Conservation (phyloP, 345 rosid species). For the Ailanthus altissimus region DNA sequence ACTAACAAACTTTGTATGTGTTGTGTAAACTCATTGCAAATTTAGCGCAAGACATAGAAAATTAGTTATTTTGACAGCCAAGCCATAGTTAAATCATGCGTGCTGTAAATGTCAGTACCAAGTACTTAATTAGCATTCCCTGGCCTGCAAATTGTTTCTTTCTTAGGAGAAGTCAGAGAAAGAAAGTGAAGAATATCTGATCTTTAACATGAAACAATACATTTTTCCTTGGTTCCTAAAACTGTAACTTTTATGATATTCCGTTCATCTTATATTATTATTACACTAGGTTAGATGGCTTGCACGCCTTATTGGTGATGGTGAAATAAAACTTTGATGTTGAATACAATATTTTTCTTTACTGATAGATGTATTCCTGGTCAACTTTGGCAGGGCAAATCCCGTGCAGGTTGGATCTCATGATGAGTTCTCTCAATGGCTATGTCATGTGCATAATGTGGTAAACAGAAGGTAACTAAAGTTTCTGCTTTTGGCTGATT, state of each 20-base stretch:
- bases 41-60: neutral
- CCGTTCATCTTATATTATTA: constrained; percentile 5
- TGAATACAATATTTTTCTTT: neutral
- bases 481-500: constrained; percentile 4
- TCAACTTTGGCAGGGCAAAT: constrained; percentile 54
- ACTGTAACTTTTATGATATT: neutral
- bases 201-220: neutral
- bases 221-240: neutral
- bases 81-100: neutral
- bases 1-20: neutral
- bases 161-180: neutral
- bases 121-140: neutral
- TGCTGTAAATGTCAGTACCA: neutral
- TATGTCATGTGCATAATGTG: constrained; percentile 85
- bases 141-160: neutral
- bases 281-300: neutral
- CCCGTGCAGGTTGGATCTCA: constrained; percentile 84
- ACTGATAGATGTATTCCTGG: constrained; percentile 15
- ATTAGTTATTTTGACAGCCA: neutral
- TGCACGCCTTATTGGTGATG: neutral
- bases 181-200: neutral
- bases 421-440: constrained; percentile 85
- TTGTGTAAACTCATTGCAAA: neutral
- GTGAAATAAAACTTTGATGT: neutral
- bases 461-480: constrained; percentile 78